These are phyloP conservation scores for Leccinum broughii DNA, from an alignment of 768 basidiomycete species.

Conservation along the genomic window DNA sequence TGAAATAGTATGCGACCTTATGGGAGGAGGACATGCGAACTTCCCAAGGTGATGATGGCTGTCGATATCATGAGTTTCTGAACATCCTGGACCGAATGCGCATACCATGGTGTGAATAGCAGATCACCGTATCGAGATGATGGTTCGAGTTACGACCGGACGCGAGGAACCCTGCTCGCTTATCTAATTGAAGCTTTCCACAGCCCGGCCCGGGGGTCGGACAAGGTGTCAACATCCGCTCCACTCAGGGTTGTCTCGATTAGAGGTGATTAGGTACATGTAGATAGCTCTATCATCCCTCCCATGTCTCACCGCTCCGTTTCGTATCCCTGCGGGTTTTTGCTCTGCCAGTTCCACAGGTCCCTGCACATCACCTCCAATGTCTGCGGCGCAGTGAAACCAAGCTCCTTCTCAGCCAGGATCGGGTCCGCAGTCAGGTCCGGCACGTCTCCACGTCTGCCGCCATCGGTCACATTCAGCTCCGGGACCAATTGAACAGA, in stretches of 20 bases:
- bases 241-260: slow-evolving; percentile 1
- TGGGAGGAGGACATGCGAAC: slow-evolving; percentile 82
- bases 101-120: slow-evolving; percentile 24
- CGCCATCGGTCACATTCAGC: slow-evolving; percentile 9
- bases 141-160: neutral
- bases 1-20: slow-evolving; percentile 86
- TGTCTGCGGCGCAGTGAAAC: slow-evolving; percentile 79
- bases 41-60: slow-evolving; percentile 61
- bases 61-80: slow-evolving; percentile 14
- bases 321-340: slow-evolving; percentile 76
- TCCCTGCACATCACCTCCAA: slow-evolving; percentile 95
- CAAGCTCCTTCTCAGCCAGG: slow-evolving; percentile 89
- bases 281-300: slow-evolving; percentile 11
- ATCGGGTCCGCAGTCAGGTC: slow-evolving; percentile 93
- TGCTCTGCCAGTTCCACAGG: slow-evolving; percentile 99
- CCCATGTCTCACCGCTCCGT: slow-evolving; percentile 27
- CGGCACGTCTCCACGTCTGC: slow-evolving; percentile 90
- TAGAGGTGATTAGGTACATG: slow-evolving; percentile 23
- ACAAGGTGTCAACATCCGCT: neutral
- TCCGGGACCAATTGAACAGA: neutral
- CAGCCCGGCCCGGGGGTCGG: neutral
- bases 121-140: slow-evolving; percentile 14
- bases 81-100: neutral
- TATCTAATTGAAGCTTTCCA: slow-evolving; percentile 16
- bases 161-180: slow-evolving; percentile 2